Evolutionary conservation across 2,329 filamentous ascomycete species (phyloP), one percentile per base, ranked within the genome.

Genomic region (Alternaria burnsii): DNA sequence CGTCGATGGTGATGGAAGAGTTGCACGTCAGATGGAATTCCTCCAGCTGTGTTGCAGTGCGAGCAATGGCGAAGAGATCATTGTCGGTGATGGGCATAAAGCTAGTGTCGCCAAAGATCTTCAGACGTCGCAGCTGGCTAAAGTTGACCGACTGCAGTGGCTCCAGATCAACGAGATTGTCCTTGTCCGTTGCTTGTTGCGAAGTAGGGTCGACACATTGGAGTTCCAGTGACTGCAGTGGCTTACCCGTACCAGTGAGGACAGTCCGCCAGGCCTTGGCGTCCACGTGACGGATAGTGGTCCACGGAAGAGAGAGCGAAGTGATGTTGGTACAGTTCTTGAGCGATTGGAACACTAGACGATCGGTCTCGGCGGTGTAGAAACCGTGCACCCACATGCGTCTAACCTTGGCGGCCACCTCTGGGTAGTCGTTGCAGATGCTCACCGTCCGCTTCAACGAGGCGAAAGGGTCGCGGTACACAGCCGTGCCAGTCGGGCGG

Each of bases 331-430:
- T 73, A 72, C 83, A 86, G 66, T 79, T 80, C 57, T 78, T 76
- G 34, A 86, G 75, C 47, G 82, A 80, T 16, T 80, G 76, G 59
- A 85, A 82, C 52, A 86, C 81, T 61, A 83, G 76, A 30, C 78
- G 76, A 67, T 84, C 82, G 5, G 83, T 85, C 63, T 85, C 80
- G 47, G 81, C 78, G 7, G 80, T 80, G 73, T 85, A 82, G 71
- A 85, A 85, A 51, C 84, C 84, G 58, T 85, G 82, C 71, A 86
- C 85, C 83, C 83, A 86, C 68, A 86, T 78, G 46, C 83, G 82
- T 56, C 80, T 82, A 56, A 86, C 83, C 67, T 84, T 80, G 22
- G 77, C 74, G 3, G 83, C 83, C 10, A 85, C 75, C 30, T 78
- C 71, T 2, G 83, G 81, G 51, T 79, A 81, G 40, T 78, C 67